Percentiles rank a stretch among this genome's conserved stretches.
phyloP scores from a whole-genome alignment of 768 basidiomycete species.

The Lactarius psammicola region DNA sequence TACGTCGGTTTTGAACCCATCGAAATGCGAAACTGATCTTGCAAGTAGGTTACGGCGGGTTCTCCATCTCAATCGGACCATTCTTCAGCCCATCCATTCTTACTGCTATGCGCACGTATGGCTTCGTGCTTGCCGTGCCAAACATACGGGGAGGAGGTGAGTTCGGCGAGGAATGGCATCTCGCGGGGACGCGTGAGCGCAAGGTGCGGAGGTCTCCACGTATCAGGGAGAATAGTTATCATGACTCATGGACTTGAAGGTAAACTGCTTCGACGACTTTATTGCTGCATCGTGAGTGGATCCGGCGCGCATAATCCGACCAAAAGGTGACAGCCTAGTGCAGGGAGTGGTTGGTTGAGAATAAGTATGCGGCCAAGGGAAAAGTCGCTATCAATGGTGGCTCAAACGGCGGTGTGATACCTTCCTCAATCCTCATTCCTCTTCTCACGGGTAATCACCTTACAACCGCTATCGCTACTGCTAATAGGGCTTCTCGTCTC shows the following conservation, averaged over 20 bases:
- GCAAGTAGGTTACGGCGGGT: slow-evolving; percentile 73
- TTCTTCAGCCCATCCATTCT: slow-evolving; percentile 70
- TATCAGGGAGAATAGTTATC: not conserved
- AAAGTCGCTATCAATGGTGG: slow-evolving; percentile 78
- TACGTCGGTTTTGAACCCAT: slow-evolving; percentile 31
- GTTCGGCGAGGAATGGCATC: slow-evolving; percentile 86
- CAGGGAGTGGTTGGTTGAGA: slow-evolving; percentile 69
- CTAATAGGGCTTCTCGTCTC: slow-evolving; percentile 67
- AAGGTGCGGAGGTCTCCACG: slow-evolving; percentile 47
- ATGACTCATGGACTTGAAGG: slow-evolving; percentile 37
- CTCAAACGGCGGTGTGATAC: slow-evolving; percentile 69
- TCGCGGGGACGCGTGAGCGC: slow-evolving; percentile 63
- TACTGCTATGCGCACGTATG: slow-evolving; percentile 70
- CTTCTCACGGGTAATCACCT: not conserved
- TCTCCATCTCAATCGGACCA: slow-evolving; percentile 66
- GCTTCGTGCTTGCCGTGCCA: slow-evolving; percentile 59
- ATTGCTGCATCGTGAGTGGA: slow-evolving; percentile 68
- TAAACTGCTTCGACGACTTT: slow-evolving; percentile 80
- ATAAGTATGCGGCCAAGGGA: slow-evolving; percentile 63
- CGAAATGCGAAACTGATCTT: not conserved
- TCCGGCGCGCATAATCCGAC: not conserved
- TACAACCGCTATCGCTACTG: not conserved
- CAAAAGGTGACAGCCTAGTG: not conserved
- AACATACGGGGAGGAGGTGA: slow-evolving; percentile 60
- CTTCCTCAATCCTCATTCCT: not conserved